Conservation (phyloP, 345 rosid species). For the Populus simonii region DNA sequence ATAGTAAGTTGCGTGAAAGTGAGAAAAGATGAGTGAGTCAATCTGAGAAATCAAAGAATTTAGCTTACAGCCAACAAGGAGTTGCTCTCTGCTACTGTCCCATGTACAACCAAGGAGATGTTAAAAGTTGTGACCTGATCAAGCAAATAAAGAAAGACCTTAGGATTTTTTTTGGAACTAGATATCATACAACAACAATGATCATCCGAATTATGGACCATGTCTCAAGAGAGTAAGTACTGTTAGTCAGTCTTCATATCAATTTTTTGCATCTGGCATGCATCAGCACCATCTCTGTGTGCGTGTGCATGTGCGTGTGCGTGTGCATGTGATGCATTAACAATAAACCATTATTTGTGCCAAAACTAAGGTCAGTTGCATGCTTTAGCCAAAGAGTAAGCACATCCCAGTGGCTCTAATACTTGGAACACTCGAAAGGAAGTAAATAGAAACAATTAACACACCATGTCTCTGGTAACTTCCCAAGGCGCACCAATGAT, state of each 20-base stretch:
- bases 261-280: neutral
- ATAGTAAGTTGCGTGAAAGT: neutral
- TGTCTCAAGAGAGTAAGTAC: neutral
- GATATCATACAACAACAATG: neutral
- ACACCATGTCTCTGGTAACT: constrained; percentile 80
- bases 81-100: constrained; percentile 74
- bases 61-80: constrained; percentile 37
- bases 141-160: neutral
- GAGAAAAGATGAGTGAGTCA: neutral
- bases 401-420: neutral
- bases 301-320: too few species aligned
- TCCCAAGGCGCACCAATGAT: constrained; percentile 98
- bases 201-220: neutral
- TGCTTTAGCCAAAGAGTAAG: neutral
- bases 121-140: constrained; percentile 79
- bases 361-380: neutral
- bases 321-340: neutral
- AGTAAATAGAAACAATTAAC: constrained; percentile 9
- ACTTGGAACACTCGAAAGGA: neutral
- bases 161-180: neutral
- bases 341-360: neutral
- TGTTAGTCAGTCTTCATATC: neutral
- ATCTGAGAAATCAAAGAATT: constrained; percentile 1
- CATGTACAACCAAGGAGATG: constrained; percentile 77
- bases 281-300: neutral